Evolutionary conservation across 495 filamentous ascomycete genomes (phyloP), one percentile per base, ranked within the genome.

Genomic region (Staphylotrichum longicolle): DNA sequence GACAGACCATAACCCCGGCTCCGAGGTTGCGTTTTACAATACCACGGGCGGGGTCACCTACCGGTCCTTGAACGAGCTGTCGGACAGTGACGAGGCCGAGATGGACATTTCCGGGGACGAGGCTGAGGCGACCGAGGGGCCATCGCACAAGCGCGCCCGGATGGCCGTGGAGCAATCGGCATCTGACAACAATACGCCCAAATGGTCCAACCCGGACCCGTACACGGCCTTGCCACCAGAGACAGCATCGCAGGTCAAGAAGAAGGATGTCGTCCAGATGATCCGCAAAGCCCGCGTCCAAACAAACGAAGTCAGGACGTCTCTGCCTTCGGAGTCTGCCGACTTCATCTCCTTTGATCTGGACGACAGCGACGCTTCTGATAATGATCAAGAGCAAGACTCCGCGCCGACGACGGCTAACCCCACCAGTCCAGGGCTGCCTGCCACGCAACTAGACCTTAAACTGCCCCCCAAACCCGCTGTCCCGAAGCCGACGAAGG

Each of bases 201-300:
- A 86, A 72, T 97, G 92, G 92, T 96, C 91, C 1, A 97, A 97
- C 66, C 91, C 92, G 4, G 92, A 97, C 73, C 91, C 91, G 0
- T 97, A 96, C 74, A 94, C 89, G 4, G 87, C 80, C 3, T 76
- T 94, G 7, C 92, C 92, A 6, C 90, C 90, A 7, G 86, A 89
- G 66, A 84, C 63, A 82, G 64, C 79, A 69, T 45, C 63, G 45
- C 79, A 82, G 42, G 77, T 77, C 15, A 91, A 91, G 67, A 88
- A 86, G 70, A 86, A 88, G 63, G 90, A 96, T 61, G 85, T 96
- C 35, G 89, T 96, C 33, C 86, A 93, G 64, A 69, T 94, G 55
- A 96, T 96, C 64, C 85, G 91, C 64, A 96, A 95, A 64, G 88
- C 91, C 1, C 85, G 90, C 49, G 78, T 91, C 55, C 70, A 81